phyloP scores from a whole-genome alignment of 2,329 filamentous ascomycete species.

The Immersiporthe knoxdaviesiana region DNA sequence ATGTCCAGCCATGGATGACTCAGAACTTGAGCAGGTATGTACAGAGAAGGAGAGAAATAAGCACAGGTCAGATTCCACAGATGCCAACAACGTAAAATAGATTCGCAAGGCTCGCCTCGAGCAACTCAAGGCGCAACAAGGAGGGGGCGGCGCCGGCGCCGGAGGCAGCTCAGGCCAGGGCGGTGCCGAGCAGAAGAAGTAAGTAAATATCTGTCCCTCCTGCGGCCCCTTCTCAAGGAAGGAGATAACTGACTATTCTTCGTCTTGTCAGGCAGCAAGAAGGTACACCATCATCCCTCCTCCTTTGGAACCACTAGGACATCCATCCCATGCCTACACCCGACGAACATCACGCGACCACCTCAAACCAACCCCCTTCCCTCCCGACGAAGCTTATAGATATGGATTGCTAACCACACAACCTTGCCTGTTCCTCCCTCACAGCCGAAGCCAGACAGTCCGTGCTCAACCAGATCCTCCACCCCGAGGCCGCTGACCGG shows the following conservation, averaged over 20 bases:
- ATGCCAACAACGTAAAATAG: constrained; percentile 46
- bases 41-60: too few relatives aligned
- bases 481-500: constrained; percentile 90
- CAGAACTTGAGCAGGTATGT: constrained; percentile 32
- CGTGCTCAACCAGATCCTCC: constrained; percentile 90
- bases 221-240: not conserved
- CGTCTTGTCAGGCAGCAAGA: constrained; percentile 47
- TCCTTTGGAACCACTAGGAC: not conserved
- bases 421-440: not conserved
- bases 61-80: not conserved
- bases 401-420: not conserved
- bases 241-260: constrained; percentile 1
- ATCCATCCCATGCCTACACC: not conserved
- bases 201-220: constrained; percentile 37
- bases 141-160: constrained; percentile 52
- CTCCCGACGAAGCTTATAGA: not conserved
- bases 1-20: constrained; percentile 29
- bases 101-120: constrained; percentile 91
- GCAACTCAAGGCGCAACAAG: constrained; percentile 80
- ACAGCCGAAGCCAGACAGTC: constrained; percentile 71
- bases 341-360: constrained; percentile 2
- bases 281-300: constrained; percentile 38
- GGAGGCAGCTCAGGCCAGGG: constrained; percentile 50
- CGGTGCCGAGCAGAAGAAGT: constrained; percentile 70
- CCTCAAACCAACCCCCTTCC: not conserved